A percentile compares a stretch with the other conserved stretches of the same genome.
Conservation (phyloP, 163 green algal species). For the Coccomyxa subellipsoidea region DNA sequence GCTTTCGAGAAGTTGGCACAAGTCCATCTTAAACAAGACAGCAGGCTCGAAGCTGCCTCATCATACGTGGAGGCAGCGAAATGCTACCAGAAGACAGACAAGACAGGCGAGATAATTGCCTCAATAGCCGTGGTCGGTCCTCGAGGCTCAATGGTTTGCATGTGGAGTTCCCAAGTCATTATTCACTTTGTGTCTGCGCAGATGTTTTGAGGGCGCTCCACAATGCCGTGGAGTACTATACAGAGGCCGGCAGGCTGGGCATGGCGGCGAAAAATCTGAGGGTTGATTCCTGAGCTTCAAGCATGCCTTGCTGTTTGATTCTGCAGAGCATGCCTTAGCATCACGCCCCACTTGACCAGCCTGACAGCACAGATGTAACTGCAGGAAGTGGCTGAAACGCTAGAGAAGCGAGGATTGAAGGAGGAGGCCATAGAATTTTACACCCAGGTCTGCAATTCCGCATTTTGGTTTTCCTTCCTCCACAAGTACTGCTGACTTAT, state of each 20-base stretch:
- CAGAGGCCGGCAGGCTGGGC: constrained; percentile 89
- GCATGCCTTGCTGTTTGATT: background rate
- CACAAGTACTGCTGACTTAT: background rate
- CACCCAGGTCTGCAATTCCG: background rate
- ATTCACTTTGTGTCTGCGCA: constrained; percentile 23
- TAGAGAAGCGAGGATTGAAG: constrained; percentile 78
- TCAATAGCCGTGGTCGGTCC: no score
- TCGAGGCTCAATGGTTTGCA: background rate
- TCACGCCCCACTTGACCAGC: background rate
- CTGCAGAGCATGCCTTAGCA: no score
- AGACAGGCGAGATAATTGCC: constrained; percentile 23
- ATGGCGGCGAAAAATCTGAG: constrained; percentile 88
- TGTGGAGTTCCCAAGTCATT: background rate
- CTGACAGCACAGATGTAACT: constrained; percentile 11
- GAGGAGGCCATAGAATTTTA: constrained; percentile 76
- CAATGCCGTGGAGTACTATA: constrained; percentile 82
- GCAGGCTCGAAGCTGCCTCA: constrained; percentile 81
- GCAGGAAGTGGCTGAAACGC: constrained; percentile 78
- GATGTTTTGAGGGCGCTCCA: constrained; percentile 62
- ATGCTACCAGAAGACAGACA: constrained; percentile 67
- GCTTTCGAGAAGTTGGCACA: constrained; percentile 75
- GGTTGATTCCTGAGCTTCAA: constrained; percentile 23
- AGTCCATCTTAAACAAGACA: constrained; percentile 82
- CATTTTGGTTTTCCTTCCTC: background rate
- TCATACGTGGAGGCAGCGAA: constrained; percentile 86